phyloP scores from a whole-genome alignment of 108 stramenopile species.

The Pseudonitzschia delicatissima region DNA sequence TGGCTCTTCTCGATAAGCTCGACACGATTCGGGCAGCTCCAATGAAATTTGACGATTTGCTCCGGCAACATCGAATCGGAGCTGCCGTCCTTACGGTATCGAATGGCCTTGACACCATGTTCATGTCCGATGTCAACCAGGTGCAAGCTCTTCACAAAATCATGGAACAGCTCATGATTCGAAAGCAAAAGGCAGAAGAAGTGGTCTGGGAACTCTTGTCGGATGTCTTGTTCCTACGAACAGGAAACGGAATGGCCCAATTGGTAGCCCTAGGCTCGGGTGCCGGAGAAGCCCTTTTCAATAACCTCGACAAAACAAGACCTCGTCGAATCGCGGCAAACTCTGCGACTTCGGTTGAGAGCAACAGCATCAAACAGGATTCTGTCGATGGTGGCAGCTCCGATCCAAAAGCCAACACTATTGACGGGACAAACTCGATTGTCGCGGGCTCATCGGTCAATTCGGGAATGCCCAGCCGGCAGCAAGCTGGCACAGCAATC shows the following conservation, averaged over 20 bases:
- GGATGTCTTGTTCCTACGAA: conserved; percentile 76
- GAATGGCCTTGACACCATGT: conserved; percentile 69
- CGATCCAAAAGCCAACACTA: not conserved
- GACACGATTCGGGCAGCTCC: conserved; percentile 85
- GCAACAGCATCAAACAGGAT: not conserved
- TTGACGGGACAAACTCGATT: not conserved
- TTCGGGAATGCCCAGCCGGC: not conserved
- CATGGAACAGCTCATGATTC: conserved; percentile 78
- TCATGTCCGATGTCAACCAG: conserved; percentile 71
- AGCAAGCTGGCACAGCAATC: not conserved
- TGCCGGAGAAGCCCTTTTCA: not conserved
- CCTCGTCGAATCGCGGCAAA: not conserved
- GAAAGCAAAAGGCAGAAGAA: conserved; percentile 84
- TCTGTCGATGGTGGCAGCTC: not conserved
- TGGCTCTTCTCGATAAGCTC: conserved; percentile 67
- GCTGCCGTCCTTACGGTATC: conserved; percentile 64
- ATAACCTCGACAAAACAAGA: not conserved
- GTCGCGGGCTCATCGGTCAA: not conserved
- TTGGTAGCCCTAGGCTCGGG: not conserved
- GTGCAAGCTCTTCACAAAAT: conserved; percentile 69
- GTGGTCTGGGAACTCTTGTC: conserved; percentile 75
- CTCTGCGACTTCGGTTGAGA: not conserved
- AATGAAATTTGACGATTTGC: conserved; percentile 56
- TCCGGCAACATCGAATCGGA: conserved; percentile 59
- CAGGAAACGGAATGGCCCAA: conserved; percentile 43